Evolutionary conservation across 2,329 filamentous ascomycete genomes (phyloP).

Genomic region (Aspergillus sp.): DNA sequence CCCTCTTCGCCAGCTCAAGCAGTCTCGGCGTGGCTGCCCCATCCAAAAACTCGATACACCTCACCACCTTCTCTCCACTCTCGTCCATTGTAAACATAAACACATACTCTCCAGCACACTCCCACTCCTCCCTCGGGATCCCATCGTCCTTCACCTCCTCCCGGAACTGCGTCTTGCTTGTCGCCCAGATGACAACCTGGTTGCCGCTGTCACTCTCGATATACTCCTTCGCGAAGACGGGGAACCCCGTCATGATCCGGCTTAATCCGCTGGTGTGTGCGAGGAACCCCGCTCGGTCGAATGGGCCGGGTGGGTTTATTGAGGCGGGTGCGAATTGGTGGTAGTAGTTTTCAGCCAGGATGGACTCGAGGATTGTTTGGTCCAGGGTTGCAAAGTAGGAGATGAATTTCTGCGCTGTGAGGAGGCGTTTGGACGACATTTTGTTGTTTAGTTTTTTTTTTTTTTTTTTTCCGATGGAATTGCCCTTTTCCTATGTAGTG

Average conservation of each 20-base stretch:
- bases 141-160: constrained; percentile 3
- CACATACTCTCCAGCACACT: background rate
- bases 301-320: background rate
- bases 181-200: constrained; percentile 2
- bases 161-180: background rate
- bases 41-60: constrained; percentile 3
- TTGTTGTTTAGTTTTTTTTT: background rate
- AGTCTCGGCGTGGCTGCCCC: background rate
- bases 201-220: background rate
- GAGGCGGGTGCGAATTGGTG: background rate
- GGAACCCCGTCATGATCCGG: background rate
- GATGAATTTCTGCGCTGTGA: background rate
- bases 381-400: background rate
- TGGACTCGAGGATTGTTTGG: background rate
- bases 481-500: too few relatives aligned
- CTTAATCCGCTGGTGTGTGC: background rate
- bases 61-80: background rate
- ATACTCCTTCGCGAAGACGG: background rate
- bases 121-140: background rate
- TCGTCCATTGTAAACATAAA: constrained; percentile 6
- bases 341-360: background rate
- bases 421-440: background rate
- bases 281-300: background rate
- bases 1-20: background rate
- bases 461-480: background rate